Base-by-base conservation (phyloP, 495 filamentous ascomycete genomes). In the Rostrohypoxylon terebratum region DNA sequence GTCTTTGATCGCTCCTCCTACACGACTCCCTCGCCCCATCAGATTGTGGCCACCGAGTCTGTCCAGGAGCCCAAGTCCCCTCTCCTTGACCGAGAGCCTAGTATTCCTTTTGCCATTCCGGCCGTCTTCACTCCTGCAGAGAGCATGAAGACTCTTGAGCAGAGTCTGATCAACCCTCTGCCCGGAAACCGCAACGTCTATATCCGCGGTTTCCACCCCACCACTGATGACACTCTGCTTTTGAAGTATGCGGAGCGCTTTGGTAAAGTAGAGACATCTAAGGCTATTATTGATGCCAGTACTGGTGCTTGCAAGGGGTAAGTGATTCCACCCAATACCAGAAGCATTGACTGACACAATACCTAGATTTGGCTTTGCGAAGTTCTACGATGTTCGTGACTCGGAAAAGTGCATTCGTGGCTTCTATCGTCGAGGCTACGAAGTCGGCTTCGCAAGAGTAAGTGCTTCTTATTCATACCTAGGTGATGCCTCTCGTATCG, bases 271-370 rank as follows among this genome's bases (percentile, higher is more conserved):
- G 91, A 94, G 77, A 94, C 92, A 65, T 96, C 93, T 79, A 99
- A 98, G 83, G 94, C 96, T 2, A 99, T 99, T 76, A 95, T 99
- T 72, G 96, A 99, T 80, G 88, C 92, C 28, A 90, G 91, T 63
- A 96, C 93, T 34, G 91, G 93, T 36, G 88, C 91, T 63, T 99
- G 96, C 86, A 99, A 99, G 84, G 96, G 96, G 95, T 96, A 83
- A 74, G 85, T 81, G 10, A 11, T 42, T 2, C n/a, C 16, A 54
- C 10, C 13, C 48, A 11, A 51, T 48, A 20, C 51, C 50, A n/a
- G 1, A 50, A 14, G 23, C 28, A 44, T 61, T 77, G 44, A 75
- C 65, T 75, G 38, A 81, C 44, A 28, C 2, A 25, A 25, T 34
- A 55, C 66, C 1, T 61, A 97, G 96, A 2, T 99, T 97, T 76